phyloP scores from a whole-genome alignment of 2,329 filamentous ascomycete genomes.

The Ascochyta fabae region DNA sequence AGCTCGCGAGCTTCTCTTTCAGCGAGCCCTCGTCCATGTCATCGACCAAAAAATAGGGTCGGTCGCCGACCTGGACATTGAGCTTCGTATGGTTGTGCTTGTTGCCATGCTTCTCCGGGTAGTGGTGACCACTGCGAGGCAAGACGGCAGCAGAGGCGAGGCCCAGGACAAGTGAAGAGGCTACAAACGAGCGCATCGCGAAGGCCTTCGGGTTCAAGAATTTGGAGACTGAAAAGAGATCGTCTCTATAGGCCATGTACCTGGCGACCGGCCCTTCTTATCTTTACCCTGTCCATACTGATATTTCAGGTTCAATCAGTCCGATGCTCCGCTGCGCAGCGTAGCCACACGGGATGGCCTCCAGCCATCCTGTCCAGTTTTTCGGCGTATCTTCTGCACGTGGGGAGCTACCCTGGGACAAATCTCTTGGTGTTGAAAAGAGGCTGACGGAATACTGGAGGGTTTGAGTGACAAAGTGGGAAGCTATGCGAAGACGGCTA shows the following conservation, averaged over 20 bases:
- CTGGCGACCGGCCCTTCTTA: conserved; percentile 30
- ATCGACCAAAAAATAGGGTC: conserved; percentile 47
- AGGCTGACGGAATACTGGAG: conserved; percentile 14
- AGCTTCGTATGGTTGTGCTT: conserved; percentile 24
- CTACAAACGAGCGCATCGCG: conserved; percentile 39
- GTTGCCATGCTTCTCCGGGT: conserved; percentile 23
- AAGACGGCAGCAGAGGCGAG: conserved; percentile 38
- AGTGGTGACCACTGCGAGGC: conserved; percentile 23
- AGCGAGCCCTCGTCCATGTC: conserved; percentile 48
- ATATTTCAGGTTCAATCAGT: conserved; percentile 9
- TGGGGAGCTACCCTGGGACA: conserved; percentile 26
- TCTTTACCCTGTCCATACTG: conserved; percentile 17
- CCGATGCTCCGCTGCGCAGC: conserved; percentile 10
- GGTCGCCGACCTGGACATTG: conserved; percentile 46
- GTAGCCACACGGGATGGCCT: conserved; percentile 20
- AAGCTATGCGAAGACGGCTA: conserved; percentile 14
- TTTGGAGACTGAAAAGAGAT: conserved; percentile 12
- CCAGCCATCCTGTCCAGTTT: conserved; percentile 23
- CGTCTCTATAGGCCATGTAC: conserved; percentile 25
- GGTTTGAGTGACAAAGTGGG: conserved; percentile 8
- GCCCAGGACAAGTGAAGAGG: conserved; percentile 35
- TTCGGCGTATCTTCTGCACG: conserved; percentile 33
- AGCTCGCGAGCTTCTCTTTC: conserved; percentile 47
- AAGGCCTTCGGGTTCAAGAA: conserved; percentile 12
- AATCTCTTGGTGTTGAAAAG: conserved; percentile 10